Evolutionary conservation across 2,329 filamentous ascomycete genomes (phyloP), one percentile per base, ranked within the genome.

Genomic region (Geosmithia morbida): DNA sequence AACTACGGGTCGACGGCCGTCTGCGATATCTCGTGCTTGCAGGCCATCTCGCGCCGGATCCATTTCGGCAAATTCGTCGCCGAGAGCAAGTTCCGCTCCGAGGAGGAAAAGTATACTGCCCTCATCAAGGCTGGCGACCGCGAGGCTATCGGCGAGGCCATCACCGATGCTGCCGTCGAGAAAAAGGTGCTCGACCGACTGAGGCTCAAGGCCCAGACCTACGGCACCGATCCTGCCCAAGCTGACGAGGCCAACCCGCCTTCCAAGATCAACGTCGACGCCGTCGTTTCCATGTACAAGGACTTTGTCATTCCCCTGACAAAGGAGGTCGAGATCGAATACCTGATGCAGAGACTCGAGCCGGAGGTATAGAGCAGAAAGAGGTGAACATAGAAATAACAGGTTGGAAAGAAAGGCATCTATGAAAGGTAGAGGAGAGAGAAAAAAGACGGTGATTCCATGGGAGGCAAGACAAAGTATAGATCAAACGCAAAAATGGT

Each of bases 31-130:
- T 75, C 79, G 47, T 90, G 85, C 57, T 71, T 98, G 53, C 92
- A 98, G 69, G 85, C 92, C 3, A 69, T 98, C 44, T 94, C 87
- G 40, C 77, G 90, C 41, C 75, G 92, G 48, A 92, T 98, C 55
- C 92, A 98, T 66, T 98, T 95, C 68, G 92, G 92, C 55, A 98
- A 97, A 68, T 97, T 97, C 59, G 92, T 98, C 8, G 92, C 92
- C 42, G 92, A 98, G 72, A 82, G 83, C 50, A 98, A 98, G 69
- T 98, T 96, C 66, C 77, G 77, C 56, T 82, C 84, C 44, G 86
- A 97, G 55, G 75, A 80, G 29, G 86, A 89, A 56, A 76, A 70
- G 52, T 98, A 90, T 62, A 89, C 85, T 6, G 72, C 71, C 52
- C 66, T 97, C 65, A 97, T 98, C 67, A 80, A 82, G 63, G 83